Evolutionary conservation across 148 eudicot genomes (phyloP), one percentile per base, ranked within the genome.

Genomic region (Silene conica): DNA sequence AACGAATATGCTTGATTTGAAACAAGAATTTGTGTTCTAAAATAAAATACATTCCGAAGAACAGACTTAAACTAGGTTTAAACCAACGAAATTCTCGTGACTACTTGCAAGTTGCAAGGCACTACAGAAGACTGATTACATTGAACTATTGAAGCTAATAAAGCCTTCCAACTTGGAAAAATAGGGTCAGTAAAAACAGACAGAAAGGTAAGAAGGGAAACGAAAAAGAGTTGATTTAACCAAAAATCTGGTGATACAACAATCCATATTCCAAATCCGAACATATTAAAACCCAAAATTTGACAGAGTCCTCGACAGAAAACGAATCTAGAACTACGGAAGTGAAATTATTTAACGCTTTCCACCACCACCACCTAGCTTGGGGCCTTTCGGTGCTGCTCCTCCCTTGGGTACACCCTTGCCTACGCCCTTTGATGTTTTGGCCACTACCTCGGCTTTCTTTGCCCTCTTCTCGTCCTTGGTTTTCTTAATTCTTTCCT

Each of bases 301-400:
- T 70, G 57, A 76, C 79, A 19, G 45, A 19, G 45, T 71, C 19
- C 67, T 76, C 25, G 13, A 63, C 63, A 8, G 18, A 80, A 67
- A 58, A 43, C 70, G 67, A 67, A 58, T 11, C 80, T 80, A 76
- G n/a, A 7, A 71, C 73, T 72, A 60, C 21, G 58, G 20, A 69
- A 73, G 75, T 63, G 69, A 65, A 19, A 31, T 15, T 6, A 74
- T 20, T 84, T 73, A 86, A 62, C 89, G 86, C 82, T 86, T 88
- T 71, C 91, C 91, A 38, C 91, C 91, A 56, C 91, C 91, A 41
- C 91, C 91, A 55, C 89, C 89, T 41, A 85, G 71, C 83, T 88
- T 88, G 58, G 89, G 89, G 43, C 89, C 91, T 57, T 82, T 83
- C n/a, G n/a, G n/a, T 2, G 78, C 77, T 43, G 78, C 86, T 26